Conservation (phyloP, 1,284 basidiomycete genomes). For the Afroboletus lepidellus region DNA sequence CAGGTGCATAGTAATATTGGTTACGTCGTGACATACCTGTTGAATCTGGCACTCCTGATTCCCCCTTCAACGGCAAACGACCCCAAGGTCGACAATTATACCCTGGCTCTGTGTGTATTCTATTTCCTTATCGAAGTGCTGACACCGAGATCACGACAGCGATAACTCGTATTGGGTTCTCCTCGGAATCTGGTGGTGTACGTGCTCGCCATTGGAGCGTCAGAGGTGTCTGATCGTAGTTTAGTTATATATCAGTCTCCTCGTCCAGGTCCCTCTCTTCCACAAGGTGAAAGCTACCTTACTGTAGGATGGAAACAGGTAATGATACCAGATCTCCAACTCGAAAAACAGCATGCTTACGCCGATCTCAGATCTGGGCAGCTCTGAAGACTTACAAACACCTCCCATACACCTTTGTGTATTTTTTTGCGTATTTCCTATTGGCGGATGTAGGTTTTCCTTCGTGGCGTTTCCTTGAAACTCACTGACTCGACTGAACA, state of each 20-base stretch:
- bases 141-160: constrained; percentile 34
- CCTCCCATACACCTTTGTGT: constrained; percentile 74
- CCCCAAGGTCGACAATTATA: constrained; percentile 71
- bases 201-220: constrained; percentile 24
- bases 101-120: constrained; percentile 69
- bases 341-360: not conserved
- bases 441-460: constrained; percentile 58
- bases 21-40: constrained; percentile 61
- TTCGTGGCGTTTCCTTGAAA: not conserved
- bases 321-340: not conserved
- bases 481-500: not conserved
- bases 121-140: constrained; percentile 32
- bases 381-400: constrained; percentile 69
- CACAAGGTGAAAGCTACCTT: constrained; percentile 68
- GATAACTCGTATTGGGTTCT: constrained; percentile 67
- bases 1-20: constrained; percentile 77
- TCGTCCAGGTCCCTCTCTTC: constrained; percentile 71
- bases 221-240: not conserved
- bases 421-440: constrained; percentile 74
- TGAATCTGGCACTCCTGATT: constrained; percentile 75
- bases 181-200: constrained; percentile 81
- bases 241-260: constrained; percentile 75
- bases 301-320: constrained; percentile 83
- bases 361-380: constrained; percentile 55
- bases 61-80: constrained; percentile 52